phyloP scores from a whole-genome alignment of 768 basidiomycete genomes.

The Hemileccinum rubropunctum region DNA sequence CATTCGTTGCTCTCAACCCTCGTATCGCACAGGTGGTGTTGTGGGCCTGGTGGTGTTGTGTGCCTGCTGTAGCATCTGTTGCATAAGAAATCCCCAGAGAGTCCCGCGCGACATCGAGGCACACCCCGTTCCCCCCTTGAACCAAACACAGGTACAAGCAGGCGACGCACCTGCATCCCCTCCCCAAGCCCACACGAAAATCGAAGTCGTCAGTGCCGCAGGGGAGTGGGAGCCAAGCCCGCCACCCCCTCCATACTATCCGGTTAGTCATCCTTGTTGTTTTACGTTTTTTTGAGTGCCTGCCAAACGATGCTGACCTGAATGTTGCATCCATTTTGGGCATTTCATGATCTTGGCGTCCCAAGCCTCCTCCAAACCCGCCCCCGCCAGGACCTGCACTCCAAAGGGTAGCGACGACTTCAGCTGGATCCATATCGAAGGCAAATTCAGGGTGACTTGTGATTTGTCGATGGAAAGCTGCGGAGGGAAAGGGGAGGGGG shows the following conservation, averaged over 20 bases:
- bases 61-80: neutral
- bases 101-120: neutral
- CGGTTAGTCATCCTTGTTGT: neutral
- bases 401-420: neutral
- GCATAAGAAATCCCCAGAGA: no score
- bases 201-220: neutral
- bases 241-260: slow-evolving; percentile 9
- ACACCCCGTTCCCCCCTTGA: neutral
- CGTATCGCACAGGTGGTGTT: no score
- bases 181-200: neutral
- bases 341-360: neutral
- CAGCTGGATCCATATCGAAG: neutral
- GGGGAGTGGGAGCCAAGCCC: neutral
- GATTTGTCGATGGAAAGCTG: neutral
- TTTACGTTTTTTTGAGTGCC: no score
- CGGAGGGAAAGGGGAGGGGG: no score
- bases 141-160: neutral
- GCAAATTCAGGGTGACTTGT: neutral
- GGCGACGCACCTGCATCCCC: neutral
- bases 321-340: no score
- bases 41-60: neutral
- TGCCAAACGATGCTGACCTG: no score
- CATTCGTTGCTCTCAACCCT: neutral
- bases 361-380: neutral
- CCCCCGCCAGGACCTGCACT: neutral